Evolutionary conservation across 257 asterid genomes (phyloP), one percentile per base, ranked within the genome.

Genomic region (Solanum chmielewskii): DNA sequence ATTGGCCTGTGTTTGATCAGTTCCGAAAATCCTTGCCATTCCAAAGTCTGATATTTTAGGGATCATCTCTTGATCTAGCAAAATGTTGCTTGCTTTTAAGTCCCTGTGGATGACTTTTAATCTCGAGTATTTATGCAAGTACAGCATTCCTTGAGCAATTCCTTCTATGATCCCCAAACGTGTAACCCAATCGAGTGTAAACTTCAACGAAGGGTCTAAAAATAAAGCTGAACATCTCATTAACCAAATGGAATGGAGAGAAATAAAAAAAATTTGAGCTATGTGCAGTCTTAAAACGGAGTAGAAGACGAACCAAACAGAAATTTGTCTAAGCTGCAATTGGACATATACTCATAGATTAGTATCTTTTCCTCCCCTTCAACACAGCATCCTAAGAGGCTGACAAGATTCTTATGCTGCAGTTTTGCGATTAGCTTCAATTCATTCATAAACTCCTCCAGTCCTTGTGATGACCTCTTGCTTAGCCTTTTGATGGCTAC

Each of bases 401-500:
- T 81, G 47, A 80, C 86, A 7, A 87, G 87, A 41, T 87, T 81
- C 16, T 33, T 47, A 8, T 81, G 83, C 44, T 81, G 89, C 20
- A 83, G 87, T 21, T 69, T 85, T 7, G 70, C 81, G 21, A 85
- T 85, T 42, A 85, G 83, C 35, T 68, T 85, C 13, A 85, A 6
- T 41, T 75, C 92, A 56, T 89, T 91, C 45, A 66, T 62, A 33
- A 91, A 91, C 64, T 91, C 90, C 69, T 87, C 87, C n/a, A 80
- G 33, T 10, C 92, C 92, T 86, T 91, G 92, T 9, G 75, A 88
- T 3, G 91, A 87, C 35, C 47, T 44, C 42, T 47, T 87, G 42
- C 88, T 86, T 68, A 91, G 83, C 15, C 92, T 86, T 80, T 89
- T 91, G 62, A 91, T 87, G 5, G 92, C 91, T 21, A 91, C 45